Evolutionary conservation across 1,284 basidiomycete species (phyloP), one percentile per base, ranked within the genome.

Genomic region (Trichosporon faecale): DNA sequence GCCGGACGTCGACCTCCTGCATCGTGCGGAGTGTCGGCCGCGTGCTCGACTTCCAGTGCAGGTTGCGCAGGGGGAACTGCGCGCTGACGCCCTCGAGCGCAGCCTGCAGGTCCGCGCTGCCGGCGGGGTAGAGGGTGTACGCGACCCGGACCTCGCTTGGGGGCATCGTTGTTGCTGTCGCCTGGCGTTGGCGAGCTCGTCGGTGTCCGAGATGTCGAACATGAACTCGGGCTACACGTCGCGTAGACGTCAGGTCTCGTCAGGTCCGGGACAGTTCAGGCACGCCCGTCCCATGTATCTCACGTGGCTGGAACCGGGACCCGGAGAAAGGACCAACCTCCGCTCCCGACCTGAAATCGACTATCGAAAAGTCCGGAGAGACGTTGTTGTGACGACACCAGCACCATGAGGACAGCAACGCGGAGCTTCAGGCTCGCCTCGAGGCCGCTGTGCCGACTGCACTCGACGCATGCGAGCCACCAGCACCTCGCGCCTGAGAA

Each of bases 31-130:
- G 86, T 4, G 88, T 88, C 2, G 90, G 87, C 66, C 89, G 86
- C 3, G 89, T 87, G 4, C 84, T 76, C 31, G 91, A 88, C 81
- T 91, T 95, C 95, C 95, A 97, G 81, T 96, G 92, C 23, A 97
- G 87, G 82, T 91, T 95, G 66, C 91, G 89, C 66, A 98, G 85
- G 0, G 95, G 95, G 12, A 96, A 85, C 76, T 95, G 94, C 0
- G 87, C 87, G 31, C 85, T 84, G 67, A 93, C 85, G 3, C 89
- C 89, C 23, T 85, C 84, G 73, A 89, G 86, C 29, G 93, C 87
- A 77, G 91, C 89, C 11, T 73, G 76, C 29, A 79, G 72, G 65
- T 74, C 72, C 64, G 67, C 55, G 63, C 73, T 73, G 0, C 74
- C 71, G 21, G 78, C 69, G 2, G 79, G 79, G 67, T 82, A 79